Conservation (phyloP, 495 filamentous ascomycete species). For the Penicillium manginii region DNA sequence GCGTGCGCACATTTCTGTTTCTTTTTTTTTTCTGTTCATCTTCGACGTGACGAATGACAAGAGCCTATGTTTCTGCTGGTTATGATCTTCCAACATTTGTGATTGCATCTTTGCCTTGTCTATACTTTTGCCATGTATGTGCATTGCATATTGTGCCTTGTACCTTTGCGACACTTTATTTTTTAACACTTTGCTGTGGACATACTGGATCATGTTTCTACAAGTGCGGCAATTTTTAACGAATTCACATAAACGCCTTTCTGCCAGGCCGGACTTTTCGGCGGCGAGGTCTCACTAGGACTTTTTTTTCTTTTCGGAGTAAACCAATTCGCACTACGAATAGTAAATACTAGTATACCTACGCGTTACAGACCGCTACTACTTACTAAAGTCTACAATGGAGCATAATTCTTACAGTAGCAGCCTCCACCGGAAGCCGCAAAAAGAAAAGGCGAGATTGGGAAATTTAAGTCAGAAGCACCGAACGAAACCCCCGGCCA, state of each 20-base stretch:
- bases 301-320: too few species aligned
- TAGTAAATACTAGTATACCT: too few species aligned
- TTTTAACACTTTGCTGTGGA: not conserved
- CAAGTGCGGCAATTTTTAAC: not conserved
- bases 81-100: slow-evolving; percentile 7
- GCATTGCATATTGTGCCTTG: not conserved
- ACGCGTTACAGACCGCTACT: too few species aligned
- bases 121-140: not conserved
- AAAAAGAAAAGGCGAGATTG: too few species aligned
- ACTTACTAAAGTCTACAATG: too few species aligned
- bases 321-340: too few species aligned
- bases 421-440: too few species aligned
- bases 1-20: slow-evolving; percentile 5
- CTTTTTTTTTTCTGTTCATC: not conserved
- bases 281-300: not conserved
- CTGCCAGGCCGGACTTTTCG: slow-evolving; percentile 2
- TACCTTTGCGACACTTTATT: too few species aligned
- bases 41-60: slow-evolving; percentile 3
- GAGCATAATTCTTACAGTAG: too few species aligned
- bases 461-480: not conserved
- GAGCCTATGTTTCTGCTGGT: slow-evolving; percentile 5
- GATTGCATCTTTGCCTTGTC: slow-evolving; percentile 14
- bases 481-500: not conserved
- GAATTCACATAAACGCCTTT: not conserved
- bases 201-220: not conserved